Conservation (phyloP, 225 moss, liverwort and hornwort species). For the Climacium dendroides region DNA sequence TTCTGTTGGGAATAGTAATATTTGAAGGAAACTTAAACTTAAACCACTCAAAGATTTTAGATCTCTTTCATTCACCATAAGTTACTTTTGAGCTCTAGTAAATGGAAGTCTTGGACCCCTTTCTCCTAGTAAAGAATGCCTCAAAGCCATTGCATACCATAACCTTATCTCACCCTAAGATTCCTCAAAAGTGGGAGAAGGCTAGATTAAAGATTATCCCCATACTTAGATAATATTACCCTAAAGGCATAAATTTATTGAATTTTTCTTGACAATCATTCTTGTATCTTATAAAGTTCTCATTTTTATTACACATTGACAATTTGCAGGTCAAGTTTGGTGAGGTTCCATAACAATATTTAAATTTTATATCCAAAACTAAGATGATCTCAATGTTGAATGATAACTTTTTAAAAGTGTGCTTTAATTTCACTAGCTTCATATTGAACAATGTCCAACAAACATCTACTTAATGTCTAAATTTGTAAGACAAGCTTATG, state of each 20-base stretch:
- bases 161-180: too few species aligned
- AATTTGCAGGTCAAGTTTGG: not conserved
- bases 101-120: fast-evolving
- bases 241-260: fast-evolving
- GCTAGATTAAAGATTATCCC: not conserved
- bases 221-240: not conserved
- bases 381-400: not conserved
- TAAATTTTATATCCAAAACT: not conserved
- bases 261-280: not conserved
- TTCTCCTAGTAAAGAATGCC: not conserved
- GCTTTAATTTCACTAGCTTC: not conserved
- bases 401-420: fast-evolving
- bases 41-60: too few species aligned
- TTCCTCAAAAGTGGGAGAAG: too few species aligned
- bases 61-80: not conserved
- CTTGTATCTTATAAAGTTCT: not conserved
- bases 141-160: not conserved
- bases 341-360: not conserved
- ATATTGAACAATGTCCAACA: not conserved
- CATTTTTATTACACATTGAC: not conserved
- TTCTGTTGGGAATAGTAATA: not conserved
- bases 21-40: not conserved
- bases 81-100: not conserved
- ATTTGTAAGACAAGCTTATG: too few species aligned
- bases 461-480: not conserved